A percentile compares a stretch with the other conserved stretches of the same genome.
Conservation (phyloP, 2,329 filamentous ascomycete genomes). For the Zymoseptoria pseudotritici region DNA sequence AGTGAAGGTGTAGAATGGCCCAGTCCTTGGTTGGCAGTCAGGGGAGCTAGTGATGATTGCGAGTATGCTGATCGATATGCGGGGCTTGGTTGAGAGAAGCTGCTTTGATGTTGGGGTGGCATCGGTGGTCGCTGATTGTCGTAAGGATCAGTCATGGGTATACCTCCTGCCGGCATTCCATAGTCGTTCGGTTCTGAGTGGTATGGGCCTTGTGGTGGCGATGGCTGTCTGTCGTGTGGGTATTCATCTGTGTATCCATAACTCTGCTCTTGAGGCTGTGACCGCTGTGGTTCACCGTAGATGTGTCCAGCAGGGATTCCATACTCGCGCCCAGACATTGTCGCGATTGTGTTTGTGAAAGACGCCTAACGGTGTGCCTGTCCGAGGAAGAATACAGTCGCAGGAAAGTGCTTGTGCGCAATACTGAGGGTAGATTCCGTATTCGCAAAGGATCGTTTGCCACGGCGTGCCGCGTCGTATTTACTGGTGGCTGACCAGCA, state of each 20-base stretch:
- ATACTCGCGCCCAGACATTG: constrained; percentile 18
- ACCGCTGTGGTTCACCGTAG: constrained; percentile 6
- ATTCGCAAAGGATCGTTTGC: neutral
- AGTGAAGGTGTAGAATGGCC: constrained; percentile 10
- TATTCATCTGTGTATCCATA: neutral
- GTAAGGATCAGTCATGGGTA: constrained; percentile 6
- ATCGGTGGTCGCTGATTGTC: constrained; percentile 8
- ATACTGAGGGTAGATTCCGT: neutral
- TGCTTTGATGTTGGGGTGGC: constrained; percentile 3
- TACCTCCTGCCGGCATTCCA: neutral
- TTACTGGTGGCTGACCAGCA: too few species aligned
- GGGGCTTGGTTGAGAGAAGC: constrained; percentile 2
- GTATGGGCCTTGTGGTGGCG: constrained; percentile 1
- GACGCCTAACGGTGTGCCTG: neutral
- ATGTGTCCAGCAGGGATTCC: constrained; percentile 16
- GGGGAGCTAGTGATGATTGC: constrained; percentile 21
- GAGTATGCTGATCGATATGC: constrained; percentile 17
- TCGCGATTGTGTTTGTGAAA: neutral
- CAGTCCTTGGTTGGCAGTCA: constrained; percentile 13
- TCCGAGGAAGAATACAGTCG: neutral
- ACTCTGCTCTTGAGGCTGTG: constrained; percentile 4
- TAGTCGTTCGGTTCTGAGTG: neutral
- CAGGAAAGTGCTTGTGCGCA: neutral
- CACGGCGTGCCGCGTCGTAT: neutral
- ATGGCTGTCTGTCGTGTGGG: neutral